Conservation (phyloP, 177 flowering plant species). For the Vitis hybrid region DNA sequence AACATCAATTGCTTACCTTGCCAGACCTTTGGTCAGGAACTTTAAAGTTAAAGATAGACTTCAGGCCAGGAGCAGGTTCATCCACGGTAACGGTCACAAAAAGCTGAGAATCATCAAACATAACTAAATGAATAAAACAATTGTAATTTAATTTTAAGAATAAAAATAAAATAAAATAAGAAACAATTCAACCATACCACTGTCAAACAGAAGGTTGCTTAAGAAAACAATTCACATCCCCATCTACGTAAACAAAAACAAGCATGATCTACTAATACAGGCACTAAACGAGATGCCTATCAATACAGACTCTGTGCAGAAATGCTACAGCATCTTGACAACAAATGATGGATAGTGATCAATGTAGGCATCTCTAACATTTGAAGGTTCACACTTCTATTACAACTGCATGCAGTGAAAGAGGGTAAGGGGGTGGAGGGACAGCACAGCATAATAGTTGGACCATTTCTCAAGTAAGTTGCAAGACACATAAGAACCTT, state of each 20-base stretch:
- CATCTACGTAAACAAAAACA: background rate
- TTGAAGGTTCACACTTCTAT: too few relatives aligned
- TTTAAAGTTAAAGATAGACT: slow-evolving; percentile 61
- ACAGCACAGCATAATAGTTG: too few relatives aligned
- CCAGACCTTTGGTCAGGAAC: slow-evolving; percentile 88
- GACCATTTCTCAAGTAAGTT: too few relatives aligned
- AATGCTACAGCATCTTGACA: too few relatives aligned
- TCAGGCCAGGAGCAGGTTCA: slow-evolving; percentile 82
- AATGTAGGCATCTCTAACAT: too few relatives aligned
- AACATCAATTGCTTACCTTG: slow-evolving; percentile 43
- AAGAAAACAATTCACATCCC: background rate
- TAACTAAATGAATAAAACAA: background rate
- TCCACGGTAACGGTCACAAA: slow-evolving; percentile 64
- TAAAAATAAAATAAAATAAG: slow-evolving; percentile 1
- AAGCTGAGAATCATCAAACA: slow-evolving; percentile 41
- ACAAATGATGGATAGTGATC: too few relatives aligned
- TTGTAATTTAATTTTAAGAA: too few relatives aligned
- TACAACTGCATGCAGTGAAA: too few relatives aligned
- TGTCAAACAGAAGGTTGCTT: background rate
- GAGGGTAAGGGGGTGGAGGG: too few relatives aligned
- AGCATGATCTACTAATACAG: background rate
- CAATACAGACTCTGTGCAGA: too few relatives aligned
- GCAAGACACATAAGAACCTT: too few relatives aligned
- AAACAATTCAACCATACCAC: background rate
- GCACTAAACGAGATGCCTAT: background rate